Evolutionary conservation across 805 yeast species (phyloP), one percentile per base, ranked within the genome.

Genomic region (Cyberlindnera maritima): DNA sequence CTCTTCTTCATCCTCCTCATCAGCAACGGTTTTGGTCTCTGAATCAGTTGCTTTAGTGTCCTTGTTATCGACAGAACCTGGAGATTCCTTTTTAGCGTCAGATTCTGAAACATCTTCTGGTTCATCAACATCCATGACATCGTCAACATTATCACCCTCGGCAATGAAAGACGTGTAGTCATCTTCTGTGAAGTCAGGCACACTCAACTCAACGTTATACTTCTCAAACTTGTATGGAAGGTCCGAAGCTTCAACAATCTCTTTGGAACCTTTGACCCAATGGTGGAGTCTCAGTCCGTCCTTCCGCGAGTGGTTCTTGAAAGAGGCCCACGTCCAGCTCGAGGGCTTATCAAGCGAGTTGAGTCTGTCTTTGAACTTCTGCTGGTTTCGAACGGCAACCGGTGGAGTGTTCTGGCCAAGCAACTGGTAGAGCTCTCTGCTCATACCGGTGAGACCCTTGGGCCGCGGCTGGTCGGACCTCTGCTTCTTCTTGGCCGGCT

Each of bases 371-470:
- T 83, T 85, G 60, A 82, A 82, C 52, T 80, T 68, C 23, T 61
- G 69, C n/a, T 68, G 65, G 43, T 70, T 71, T 43, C 73, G 72
- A n/a, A 76, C 77, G n/a, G 75, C 76, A 8, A 77, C 79, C 0
- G 98, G 91, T 1, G 99, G 97, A 2, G 96, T 81, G 64, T 89
- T 89, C 34, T 94, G 91, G 5, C 99, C 99, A 35, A 94, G 71
- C 44, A 95, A 74, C 54, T 85, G 86, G 65, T 85, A 91, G 44
- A 94, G 71, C 63, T 94, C 99, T 56, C 98, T 77, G 52, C 88
- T 91, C 80, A 92, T 85, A 21, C 96, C 96, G 2, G 81, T 71
- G 8, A 50, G 43, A n/a, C 55, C 55, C 37, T 67, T 68, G 26
- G 58, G 53, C 36, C 53, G 56, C 28, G 43, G 52, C 31, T 44